Base-by-base conservation (phyloP, 2,329 filamentous ascomycete genomes). In the Stenocarpella maydis region DNA sequence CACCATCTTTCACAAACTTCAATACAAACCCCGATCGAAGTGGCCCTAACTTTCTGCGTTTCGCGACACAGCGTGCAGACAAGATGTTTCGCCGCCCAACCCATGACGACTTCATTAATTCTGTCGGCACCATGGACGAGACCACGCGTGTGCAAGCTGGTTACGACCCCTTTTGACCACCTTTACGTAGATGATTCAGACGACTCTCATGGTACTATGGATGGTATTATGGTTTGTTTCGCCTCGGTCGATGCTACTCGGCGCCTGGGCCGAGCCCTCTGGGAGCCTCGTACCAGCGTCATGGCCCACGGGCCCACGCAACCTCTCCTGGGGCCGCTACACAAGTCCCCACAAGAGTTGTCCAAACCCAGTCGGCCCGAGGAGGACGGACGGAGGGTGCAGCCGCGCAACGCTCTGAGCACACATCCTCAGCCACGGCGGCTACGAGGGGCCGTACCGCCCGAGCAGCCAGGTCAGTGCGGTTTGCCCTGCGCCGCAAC, bases 231-330 rank as follows among this genome's bases (percentile, higher is more conserved):
- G 8, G 31, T 4, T 31, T 4, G 31, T n/a, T n/a, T n/a, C n/a
- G n/a, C n/a, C n/a, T n/a, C n/a, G n/a, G n/a, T n/a, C n/a, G n/a
- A n/a, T n/a, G n/a, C n/a, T n/a, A n/a, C n/a, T n/a, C n/a, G n/a
- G n/a, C n/a, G n/a, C n/a, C n/a, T 69, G 43, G 41, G 31, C 17
- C 21, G 61, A 50, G 9, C n/a, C n/a, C 6, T 39, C 58, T 3
- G 49, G 55, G 39, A 26, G 67, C 49, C 61, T 47, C 26, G 39
- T 68, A 28, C 67, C 67, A 5, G 24, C 39, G 0, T 17, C n/a
- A n/a, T 37, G 21, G 19, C 67, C 67, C 21, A 21, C 45, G 8
- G 67, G 67, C 1, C 58, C 67, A 7, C 49, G 49, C 19, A 47
- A 55, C 5, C 47, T 68, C 0, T 4, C 28, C 15, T 7, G 49